A percentile compares a stretch with the other conserved stretches of the same genome.
phyloP scores from a whole-genome alignment of 2,329 filamentous ascomycete species.

The Fusarium transvaalense region DNA sequence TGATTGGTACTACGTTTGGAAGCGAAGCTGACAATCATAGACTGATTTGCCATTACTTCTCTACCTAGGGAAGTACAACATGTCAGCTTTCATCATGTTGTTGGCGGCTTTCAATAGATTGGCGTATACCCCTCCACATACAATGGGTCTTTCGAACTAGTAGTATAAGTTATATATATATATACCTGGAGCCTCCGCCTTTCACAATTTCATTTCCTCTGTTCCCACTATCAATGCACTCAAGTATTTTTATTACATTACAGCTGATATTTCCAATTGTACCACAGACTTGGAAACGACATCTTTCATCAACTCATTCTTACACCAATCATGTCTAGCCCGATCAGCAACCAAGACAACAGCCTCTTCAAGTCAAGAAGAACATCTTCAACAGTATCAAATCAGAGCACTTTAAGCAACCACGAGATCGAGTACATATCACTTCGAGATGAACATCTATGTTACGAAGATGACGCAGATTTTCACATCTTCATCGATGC shows the following conservation, averaged over 20 bases:
- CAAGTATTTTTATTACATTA: constrained; percentile 10
- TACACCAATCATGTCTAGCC: constrained; percentile 30
- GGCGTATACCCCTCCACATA: constrained; percentile 28
- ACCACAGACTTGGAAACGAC: not conserved
- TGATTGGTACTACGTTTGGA: constrained; percentile 44
- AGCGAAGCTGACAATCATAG: constrained; percentile 43
- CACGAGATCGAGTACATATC: constrained; percentile 43
- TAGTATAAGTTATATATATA: constrained; percentile 26
- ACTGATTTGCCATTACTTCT: constrained; percentile 30
- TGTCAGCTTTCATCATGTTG: constrained; percentile 41
- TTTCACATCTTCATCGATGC: constrained; percentile 47
- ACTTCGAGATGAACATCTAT: constrained; percentile 42
- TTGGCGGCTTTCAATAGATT: constrained; percentile 29
- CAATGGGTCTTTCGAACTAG: constrained; percentile 25
- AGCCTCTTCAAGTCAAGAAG: constrained; percentile 30
- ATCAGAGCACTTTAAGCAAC: constrained; percentile 36
- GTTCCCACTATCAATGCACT: constrained; percentile 13
- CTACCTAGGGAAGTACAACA: constrained; percentile 26
- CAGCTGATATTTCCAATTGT: not conserved
- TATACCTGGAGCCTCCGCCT: constrained; percentile 20
- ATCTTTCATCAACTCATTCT: not conserved
- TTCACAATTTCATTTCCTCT: constrained; percentile 12
- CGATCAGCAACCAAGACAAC: constrained; percentile 20
- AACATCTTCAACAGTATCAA: constrained; percentile 39
- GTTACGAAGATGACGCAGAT: constrained; percentile 45